phyloP scores from a whole-genome alignment of 495 filamentous ascomycete genomes.

The Penicillium taxi region DNA sequence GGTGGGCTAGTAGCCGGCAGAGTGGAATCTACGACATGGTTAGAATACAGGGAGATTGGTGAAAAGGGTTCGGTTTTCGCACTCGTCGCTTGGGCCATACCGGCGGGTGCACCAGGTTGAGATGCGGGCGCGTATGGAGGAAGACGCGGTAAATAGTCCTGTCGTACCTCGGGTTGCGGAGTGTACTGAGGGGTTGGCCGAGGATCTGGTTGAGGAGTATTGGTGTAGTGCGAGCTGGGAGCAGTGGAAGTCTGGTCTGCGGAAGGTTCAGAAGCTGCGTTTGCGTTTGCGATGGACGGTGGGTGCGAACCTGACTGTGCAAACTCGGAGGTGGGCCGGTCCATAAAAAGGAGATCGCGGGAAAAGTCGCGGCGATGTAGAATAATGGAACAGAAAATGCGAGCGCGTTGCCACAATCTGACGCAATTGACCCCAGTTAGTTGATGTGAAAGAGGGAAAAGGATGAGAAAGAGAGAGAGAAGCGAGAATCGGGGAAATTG shows the following conservation, averaged over 20 bases:
- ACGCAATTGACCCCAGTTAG: background rate
- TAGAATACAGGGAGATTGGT: slow-evolving; percentile 73
- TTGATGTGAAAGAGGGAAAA: slow-evolving; percentile 1
- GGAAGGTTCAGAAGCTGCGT: slow-evolving; percentile 34
- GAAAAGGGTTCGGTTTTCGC: slow-evolving; percentile 77
- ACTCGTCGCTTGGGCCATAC: slow-evolving; percentile 98
- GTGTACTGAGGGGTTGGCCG: slow-evolving; percentile 46
- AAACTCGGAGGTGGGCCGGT: slow-evolving; percentile 88
- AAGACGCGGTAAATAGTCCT: slow-evolving; percentile 62
- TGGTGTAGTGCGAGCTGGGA: slow-evolving; percentile 37
- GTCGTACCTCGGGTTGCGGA: slow-evolving; percentile 68
- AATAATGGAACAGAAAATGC: background rate
- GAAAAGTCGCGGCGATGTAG: background rate
- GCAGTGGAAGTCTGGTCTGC: slow-evolving; percentile 86
- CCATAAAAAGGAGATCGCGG: slow-evolving; percentile 40
- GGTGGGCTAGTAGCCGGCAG: slow-evolving; percentile 88
- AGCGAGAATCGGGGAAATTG: slow-evolving; percentile 27
- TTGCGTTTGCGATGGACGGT: slow-evolving; percentile 32
- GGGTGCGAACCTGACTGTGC: slow-evolving; percentile 97
- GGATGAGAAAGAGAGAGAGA: slow-evolving; percentile 11
- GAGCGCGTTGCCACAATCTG: background rate
- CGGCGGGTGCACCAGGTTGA: slow-evolving; percentile 67
- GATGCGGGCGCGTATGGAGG: slow-evolving; percentile 65
- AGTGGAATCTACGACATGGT: slow-evolving; percentile 96
- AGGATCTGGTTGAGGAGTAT: slow-evolving; percentile 41